Conservation (phyloP, 192 early-diverging fungal species). For the Haplosporangium gracile region DNA sequence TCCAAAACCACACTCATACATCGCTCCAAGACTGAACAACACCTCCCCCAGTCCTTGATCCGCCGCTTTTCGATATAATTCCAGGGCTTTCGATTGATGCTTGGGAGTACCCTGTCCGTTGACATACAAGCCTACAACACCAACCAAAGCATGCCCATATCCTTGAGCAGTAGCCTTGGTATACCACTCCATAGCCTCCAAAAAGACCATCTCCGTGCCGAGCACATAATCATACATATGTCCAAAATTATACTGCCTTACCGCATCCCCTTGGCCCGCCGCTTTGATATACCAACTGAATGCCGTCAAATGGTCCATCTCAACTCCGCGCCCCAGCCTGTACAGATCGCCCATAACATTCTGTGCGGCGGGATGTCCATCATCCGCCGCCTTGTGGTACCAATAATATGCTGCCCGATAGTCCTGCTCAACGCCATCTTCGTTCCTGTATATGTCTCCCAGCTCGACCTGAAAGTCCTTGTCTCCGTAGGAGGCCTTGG, state of each 20-base stretch:
- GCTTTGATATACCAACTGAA: background rate
- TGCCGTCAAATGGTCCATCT: background rate
- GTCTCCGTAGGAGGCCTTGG: too few relatives aligned
- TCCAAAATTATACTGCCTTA: too few relatives aligned
- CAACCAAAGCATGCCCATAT: background rate
- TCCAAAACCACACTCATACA: background rate
- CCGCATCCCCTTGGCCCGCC: too few relatives aligned
- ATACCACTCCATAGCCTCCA: too few relatives aligned
- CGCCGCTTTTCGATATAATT: background rate
- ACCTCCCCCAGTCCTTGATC: background rate
- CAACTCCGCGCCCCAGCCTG: background rate
- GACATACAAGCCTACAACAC: background rate
- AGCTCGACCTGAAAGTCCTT: too few relatives aligned
- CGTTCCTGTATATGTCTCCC: too few relatives aligned
- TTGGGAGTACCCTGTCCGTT: background rate
- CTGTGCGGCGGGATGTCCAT: background rate
- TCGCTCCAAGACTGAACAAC: background rate
- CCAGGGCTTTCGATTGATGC: background rate
- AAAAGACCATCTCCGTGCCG: too few relatives aligned
- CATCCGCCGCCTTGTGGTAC: background rate
- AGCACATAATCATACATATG: too few relatives aligned
- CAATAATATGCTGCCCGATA: background rate
- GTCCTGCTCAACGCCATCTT: too few relatives aligned
- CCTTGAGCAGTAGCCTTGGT: background rate
- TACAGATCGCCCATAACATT: background rate